These are phyloP conservation scores for Plasmodium adleri DNA, from an alignment of 169 alveolate species.

Conservation along the genomic window DNA sequence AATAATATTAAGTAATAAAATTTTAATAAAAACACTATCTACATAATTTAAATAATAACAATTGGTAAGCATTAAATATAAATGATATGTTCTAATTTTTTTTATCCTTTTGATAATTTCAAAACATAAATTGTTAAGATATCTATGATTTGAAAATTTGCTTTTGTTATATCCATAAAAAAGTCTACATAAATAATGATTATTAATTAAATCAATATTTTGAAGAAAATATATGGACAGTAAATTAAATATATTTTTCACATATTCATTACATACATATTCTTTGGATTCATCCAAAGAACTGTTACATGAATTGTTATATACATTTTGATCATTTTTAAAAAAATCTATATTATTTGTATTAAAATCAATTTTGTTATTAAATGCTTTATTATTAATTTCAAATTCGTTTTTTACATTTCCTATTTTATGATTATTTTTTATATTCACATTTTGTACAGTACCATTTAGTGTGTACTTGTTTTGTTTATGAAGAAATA, in stretches of 20 bases:
- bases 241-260: slow-evolving; percentile 61
- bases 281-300: slow-evolving; percentile 8
- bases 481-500: background rate
- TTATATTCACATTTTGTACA: background rate
- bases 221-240: slow-evolving; percentile 67
- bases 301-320: slow-evolving; percentile 14
- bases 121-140: slow-evolving; percentile 69
- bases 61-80: slow-evolving; percentile 50
- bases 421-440: background rate
- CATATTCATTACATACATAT: slow-evolving; percentile 47
- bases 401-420: background rate
- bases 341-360: background rate
- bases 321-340: slow-evolving; percentile 18
- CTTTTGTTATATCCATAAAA: slow-evolving; percentile 75
- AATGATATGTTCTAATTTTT: slow-evolving; percentile 73
- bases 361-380: slow-evolving; percentile 1
- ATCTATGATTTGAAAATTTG: slow-evolving; percentile 63
- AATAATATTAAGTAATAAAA: slow-evolving; percentile 27
- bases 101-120: slow-evolving; percentile 73
- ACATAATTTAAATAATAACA: slow-evolving; percentile 53
- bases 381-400: background rate
- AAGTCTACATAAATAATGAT: slow-evolving; percentile 71
- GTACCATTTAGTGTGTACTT: background rate
- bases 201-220: slow-evolving; percentile 46
- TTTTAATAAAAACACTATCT: slow-evolving; percentile 35